Base-by-base conservation (phyloP, 495 filamentous ascomycete genomes). In the Penicillium antarcticum region DNA sequence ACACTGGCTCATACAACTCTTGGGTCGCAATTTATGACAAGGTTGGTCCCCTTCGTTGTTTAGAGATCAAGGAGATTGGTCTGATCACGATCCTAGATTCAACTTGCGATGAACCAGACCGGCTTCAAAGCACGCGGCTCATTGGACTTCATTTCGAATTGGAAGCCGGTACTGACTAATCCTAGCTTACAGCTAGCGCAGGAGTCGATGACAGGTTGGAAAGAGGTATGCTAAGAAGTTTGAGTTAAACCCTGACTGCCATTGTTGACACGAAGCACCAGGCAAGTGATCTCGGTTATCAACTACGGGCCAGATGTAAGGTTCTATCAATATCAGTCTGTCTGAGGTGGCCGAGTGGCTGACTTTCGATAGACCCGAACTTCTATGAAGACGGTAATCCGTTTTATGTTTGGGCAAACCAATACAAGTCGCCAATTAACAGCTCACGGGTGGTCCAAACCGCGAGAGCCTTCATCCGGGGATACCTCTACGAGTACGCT, bases 401-500 rank as follows among this genome's bases (percentile, higher is more conserved):
- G 0, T 83, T 83, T 66, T 58, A 72, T 6, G 63, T 79, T 9
- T 85, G 80, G 80, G 76, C 77, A 5, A 85, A 85, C 54, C 71
- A 79, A 42, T 83, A 82, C 56, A 68, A 72, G 35, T 69, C 70
- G 9, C 76, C 79, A 5, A 71, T 83, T 47, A 61, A 55, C 23
- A 40, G 57, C 34, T 61, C 58, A 7, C 54, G 58, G 14, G 58
- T 45, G 63, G 81, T 62, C 74, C 77, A 56, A 74, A 80, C 24
- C 12, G 53, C 52, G 9, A 68, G 63, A 52, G 72, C 79, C 46
- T 83, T 83, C 54, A 68, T 77, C 33, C 67, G 72, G 11, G 80
- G 80, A 14, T 83, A 78, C 51, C 62, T 83, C 3, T 78, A 77
- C 9, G 65, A 71, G 16, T 70, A 70, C 42, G 73, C 79, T 9